Conservation (phyloP, 2,329 filamentous ascomycete genomes). For the Plenodomus biglobosus region DNA sequence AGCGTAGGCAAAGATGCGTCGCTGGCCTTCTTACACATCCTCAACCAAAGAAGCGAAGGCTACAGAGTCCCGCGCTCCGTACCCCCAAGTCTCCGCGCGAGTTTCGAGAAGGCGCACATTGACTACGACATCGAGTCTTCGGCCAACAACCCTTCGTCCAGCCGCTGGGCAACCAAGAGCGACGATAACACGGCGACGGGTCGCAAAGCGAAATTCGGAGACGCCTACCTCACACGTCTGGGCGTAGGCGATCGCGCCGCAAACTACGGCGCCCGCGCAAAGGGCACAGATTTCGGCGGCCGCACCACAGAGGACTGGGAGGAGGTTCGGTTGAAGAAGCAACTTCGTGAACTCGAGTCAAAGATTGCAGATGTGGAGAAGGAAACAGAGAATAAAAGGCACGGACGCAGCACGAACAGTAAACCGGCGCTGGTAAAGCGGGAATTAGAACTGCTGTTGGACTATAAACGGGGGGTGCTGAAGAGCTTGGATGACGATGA, state of each 20-base stretch:
- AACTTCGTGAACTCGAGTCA: slow-evolving; percentile 83
- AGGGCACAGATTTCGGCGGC: slow-evolving; percentile 86
- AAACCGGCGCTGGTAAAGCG: slow-evolving; percentile 92
- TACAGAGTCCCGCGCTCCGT: slow-evolving; percentile 91
- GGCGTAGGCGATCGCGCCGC: slow-evolving; percentile 70
- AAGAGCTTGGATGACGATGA: slow-evolving; percentile 73
- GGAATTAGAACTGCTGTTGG: slow-evolving; percentile 88
- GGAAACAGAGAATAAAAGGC: slow-evolving; percentile 62
- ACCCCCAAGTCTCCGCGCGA: slow-evolving; percentile 84
- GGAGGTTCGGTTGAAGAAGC: slow-evolving; percentile 90
- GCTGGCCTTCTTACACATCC: slow-evolving; percentile 92
- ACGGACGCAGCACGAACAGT: slow-evolving; percentile 63
- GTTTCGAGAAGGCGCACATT: slow-evolving; percentile 94
- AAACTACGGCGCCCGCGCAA: slow-evolving; percentile 66
- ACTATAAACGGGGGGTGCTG: slow-evolving; percentile 86
- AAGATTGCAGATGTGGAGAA: slow-evolving; percentile 84
- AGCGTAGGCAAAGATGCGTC: slow-evolving; percentile 93
- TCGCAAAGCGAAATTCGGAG: slow-evolving; percentile 94
- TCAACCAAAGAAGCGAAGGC: slow-evolving; percentile 93
- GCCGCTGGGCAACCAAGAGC: slow-evolving; percentile 76
- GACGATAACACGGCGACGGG: slow-evolving; percentile 82
- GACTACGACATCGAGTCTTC: slow-evolving; percentile 89
- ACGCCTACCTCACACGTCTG: slow-evolving; percentile 89
- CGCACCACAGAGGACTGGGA: slow-evolving; percentile 94
- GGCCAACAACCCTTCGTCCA: slow-evolving; percentile 69